These are phyloP conservation scores for Shiraia sp. DNA, from an alignment of 2,329 filamentous ascomycete species.

Conservation along the genomic window DNA sequence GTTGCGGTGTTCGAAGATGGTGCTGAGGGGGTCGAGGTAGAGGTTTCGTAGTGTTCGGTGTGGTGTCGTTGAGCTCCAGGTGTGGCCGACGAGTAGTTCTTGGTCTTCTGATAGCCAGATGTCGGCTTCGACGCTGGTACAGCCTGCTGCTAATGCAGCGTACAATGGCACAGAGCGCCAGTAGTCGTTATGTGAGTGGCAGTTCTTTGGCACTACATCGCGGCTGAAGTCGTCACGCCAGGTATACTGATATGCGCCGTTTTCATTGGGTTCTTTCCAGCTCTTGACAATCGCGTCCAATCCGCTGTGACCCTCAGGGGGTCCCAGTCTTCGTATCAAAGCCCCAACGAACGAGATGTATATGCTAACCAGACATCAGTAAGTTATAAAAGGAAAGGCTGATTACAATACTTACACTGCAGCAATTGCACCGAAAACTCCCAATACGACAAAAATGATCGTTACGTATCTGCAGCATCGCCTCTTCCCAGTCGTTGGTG, in stretches of 20 bases:
- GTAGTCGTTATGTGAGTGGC: constrained; percentile 52
- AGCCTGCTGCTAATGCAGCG: constrained; percentile 46
- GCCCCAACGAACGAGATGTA: constrained; percentile 28
- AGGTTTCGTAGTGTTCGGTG: constrained; percentile 30
- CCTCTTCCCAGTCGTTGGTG: constrained; percentile 9
- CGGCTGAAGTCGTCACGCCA: constrained; percentile 46
- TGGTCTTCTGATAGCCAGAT: constrained; percentile 29
- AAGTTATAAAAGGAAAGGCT: constrained; percentile 11
- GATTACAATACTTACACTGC: constrained; percentile 15
- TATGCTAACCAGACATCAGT: constrained; percentile 11
- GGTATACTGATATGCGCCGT: constrained; percentile 21
- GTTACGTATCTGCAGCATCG: constrained; percentile 7
- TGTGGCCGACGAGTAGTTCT: constrained; percentile 37
- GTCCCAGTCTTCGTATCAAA: constrained; percentile 24
- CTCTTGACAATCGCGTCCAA: constrained; percentile 27
- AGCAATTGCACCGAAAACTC: constrained; percentile 20
- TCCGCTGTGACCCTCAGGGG: constrained; percentile 21
- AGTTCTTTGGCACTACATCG: constrained; percentile 41
- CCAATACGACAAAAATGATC: constrained; percentile 12
- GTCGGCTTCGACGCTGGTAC: constrained; percentile 39
- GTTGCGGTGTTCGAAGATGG: constrained; percentile 42
- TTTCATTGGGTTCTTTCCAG: constrained; percentile 30
- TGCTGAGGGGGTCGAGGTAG: constrained; percentile 46
- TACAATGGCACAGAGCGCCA: constrained; percentile 47
- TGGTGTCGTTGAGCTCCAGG: constrained; percentile 18